phyloP scores from a whole-genome alignment of 345 rosid genomes.

The Eucalyptus pumila region DNA sequence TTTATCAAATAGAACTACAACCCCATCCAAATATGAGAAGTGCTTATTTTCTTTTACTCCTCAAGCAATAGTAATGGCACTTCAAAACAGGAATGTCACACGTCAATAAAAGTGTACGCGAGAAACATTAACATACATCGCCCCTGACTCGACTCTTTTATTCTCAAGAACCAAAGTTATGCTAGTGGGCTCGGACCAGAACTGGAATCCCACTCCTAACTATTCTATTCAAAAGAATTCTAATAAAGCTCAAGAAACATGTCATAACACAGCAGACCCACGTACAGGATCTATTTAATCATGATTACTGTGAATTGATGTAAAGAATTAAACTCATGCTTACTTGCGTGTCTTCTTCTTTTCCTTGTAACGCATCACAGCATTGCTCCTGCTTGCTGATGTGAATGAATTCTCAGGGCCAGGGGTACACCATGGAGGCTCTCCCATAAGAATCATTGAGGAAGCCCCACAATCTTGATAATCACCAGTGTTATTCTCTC shows the following conservation, averaged over 20 bases:
- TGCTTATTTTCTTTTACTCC: background rate
- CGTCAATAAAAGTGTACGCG: background rate
- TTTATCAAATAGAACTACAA: background rate
- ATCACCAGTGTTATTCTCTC: slow-evolving; percentile 71
- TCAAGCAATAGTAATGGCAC: background rate
- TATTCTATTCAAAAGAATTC: background rate
- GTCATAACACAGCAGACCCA: background rate
- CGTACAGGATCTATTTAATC: background rate
- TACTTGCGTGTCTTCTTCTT: slow-evolving; percentile 95
- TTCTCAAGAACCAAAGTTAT: background rate
- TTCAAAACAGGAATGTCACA: background rate
- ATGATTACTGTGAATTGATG: background rate
- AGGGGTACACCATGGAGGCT: slow-evolving; percentile 83
- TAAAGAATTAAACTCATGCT: background rate
- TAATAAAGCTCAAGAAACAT: background rate
- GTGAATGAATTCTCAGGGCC: slow-evolving; percentile 46
- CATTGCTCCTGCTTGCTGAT: slow-evolving; percentile 54
- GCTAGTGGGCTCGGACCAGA: background rate
- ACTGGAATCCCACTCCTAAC: background rate
- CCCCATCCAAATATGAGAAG: background rate
- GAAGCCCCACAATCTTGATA: slow-evolving; percentile 93
- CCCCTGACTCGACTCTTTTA: background rate
- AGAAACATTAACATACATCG: background rate
- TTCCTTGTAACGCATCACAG: slow-evolving; percentile 93
- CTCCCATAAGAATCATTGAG: slow-evolving; percentile 61